phyloP scores from a whole-genome alignment of 441 rosid genomes.

The Erodium trifolium region DNA sequence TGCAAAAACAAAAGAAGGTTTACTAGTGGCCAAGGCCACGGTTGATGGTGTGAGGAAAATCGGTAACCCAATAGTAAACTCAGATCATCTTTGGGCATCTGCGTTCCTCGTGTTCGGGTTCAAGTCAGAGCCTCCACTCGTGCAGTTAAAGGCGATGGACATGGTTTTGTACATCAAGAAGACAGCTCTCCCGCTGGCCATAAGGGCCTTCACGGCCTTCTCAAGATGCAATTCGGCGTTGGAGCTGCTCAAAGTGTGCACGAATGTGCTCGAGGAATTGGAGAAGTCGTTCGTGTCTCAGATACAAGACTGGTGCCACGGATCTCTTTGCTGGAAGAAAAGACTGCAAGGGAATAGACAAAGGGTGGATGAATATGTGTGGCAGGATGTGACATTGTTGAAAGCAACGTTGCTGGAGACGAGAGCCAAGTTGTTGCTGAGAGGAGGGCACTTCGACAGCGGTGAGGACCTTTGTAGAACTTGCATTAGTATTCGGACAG shows the following conservation, averaged over 20 bases:
- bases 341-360: conserved; percentile 34
- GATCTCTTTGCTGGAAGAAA: conserved; percentile 83
- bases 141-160: conserved; percentile 63
- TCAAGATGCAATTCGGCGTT: conserved; percentile 81
- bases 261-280: conserved; percentile 78
- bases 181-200: conserved; percentile 79
- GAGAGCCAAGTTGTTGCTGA: conserved; percentile 68
- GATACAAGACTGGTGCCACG: conserved; percentile 76
- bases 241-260: conserved; percentile 81
- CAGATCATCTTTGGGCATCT: conserved; percentile 81
- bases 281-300: conserved; percentile 87
- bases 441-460: conserved; percentile 81
- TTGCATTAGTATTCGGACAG: conserved; percentile 80
- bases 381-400: conserved; percentile 84
- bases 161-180: conserved; percentile 70
- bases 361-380: conserved; percentile 74
- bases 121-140: conserved; percentile 71
- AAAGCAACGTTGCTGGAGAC: conserved; percentile 79
- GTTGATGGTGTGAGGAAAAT: conserved; percentile 57
- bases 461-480: conserved; percentile 87
- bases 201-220: conserved; percentile 65
- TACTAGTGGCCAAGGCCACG: conserved; percentile 54
- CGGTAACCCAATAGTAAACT: conserved; percentile 40
- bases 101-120: conserved; percentile 90
- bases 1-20: conserved; percentile 49